Base-by-base conservation (phyloP, 2,329 filamentous ascomycete species). In the Emericellopsis cladophorae region DNA sequence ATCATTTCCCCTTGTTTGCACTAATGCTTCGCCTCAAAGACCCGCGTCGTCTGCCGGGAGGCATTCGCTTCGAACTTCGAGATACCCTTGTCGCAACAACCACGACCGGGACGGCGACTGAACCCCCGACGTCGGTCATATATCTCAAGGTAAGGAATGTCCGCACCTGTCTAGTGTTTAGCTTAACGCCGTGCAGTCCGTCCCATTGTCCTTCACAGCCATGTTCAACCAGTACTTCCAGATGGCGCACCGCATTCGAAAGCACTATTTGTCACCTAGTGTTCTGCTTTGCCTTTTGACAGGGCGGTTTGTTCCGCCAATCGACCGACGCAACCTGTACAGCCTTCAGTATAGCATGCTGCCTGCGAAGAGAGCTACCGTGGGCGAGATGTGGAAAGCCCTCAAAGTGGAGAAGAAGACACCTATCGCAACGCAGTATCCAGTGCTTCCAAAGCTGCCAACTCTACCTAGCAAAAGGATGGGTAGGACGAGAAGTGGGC, bases 181-280 rank as follows among this genome's bases (percentile, higher is more conserved):
- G 14, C n/a, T 14, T 14, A 29, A 12, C 5, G 26, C 18, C 12
- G 4, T 21, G 4, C 50, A 92, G 81, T 90, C 90, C 4, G 84
- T 95, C 7, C 90, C 92, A 3, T 75, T 98, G 7, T 80, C 85
- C 4, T 84, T 96, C 49, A 76, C 81, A n/a, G 85, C 84, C 52
- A 96, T 96, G 78, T 96, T 98, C 61, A 78, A 93, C 45, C 89
- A 96, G 54, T 98, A 98, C 63, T 95, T 93, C 55, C 88, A 95
- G 58, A 86, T 98, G 53, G 88, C 84, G 23, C 79, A 85, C 47
- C 86, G 92, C 37, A 86, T 98, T 46, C 81, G 87, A 43, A 95
- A 94, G 58, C 92, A 98, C 63, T 98, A 98, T 58, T 72, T 96
- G 35, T 90, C 88, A 0, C 87, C 87, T 0, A 76, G 81, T 12